Conservation (phyloP, 164 flowering plant genomes). For the Umbilicus rupestris region DNA sequence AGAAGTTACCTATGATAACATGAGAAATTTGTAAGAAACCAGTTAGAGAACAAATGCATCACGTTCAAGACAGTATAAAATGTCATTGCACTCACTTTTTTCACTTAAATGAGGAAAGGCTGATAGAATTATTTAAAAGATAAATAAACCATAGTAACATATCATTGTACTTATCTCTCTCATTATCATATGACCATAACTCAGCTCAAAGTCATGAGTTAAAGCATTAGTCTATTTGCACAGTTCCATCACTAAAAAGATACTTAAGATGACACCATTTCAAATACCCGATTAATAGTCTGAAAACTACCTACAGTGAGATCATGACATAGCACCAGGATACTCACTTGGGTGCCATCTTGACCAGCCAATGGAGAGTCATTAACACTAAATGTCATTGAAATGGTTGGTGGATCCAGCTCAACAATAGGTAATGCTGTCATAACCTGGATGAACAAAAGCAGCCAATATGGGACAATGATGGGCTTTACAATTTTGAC, state of each 20-base stretch:
- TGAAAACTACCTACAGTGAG: not conserved
- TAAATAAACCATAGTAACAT: not conserved
- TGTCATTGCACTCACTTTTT: no score
- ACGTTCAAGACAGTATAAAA: no score
- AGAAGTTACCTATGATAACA: no score
- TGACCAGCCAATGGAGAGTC: conserved; percentile 98
- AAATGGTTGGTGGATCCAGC: conserved; percentile 97
- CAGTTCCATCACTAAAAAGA: not conserved
- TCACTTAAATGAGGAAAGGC: not conserved
- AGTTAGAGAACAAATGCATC: no score
- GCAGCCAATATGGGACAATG: conserved; percentile 14
- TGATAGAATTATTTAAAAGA: not conserved
- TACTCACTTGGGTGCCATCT: conserved; percentile 88
- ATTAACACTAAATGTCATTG: conserved; percentile 98
- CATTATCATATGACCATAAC: not conserved
- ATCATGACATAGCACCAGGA: not conserved
- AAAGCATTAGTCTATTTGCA: not conserved
- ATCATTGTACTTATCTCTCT: not conserved
- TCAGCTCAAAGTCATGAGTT: not conserved
- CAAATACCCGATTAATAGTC: not conserved
- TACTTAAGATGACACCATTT: not conserved
- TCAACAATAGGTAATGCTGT: conserved; percentile 72
- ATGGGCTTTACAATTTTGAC: not conserved
- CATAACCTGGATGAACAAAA: conserved; percentile 42
- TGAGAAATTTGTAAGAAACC: no score